A percentile compares a stretch with the other conserved stretches of the same genome.
phyloP scores from a whole-genome alignment of 1,139 yeast species.

The Magnusiomyces fungicola region DNA sequence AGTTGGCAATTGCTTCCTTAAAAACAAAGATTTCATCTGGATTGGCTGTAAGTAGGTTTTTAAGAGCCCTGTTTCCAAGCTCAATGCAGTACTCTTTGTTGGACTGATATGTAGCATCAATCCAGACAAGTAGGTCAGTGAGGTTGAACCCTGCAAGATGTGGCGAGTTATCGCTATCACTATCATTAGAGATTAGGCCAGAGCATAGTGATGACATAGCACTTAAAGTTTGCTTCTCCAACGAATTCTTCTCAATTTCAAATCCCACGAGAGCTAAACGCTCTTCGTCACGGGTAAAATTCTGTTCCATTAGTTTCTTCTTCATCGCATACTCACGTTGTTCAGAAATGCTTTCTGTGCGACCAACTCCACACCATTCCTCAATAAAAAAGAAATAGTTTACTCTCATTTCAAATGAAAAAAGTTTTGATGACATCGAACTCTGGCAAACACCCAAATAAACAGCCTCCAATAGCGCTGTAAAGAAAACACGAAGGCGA shows the following conservation, averaged over 20 bases:
- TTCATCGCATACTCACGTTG: slow-evolving; percentile 62
- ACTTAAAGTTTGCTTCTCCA: slow-evolving; percentile 66
- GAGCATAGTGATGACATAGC: slow-evolving; percentile 80
- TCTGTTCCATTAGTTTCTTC: slow-evolving; percentile 23
- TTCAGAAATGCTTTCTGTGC: slow-evolving; percentile 48
- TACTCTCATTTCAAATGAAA: slow-evolving; percentile 80
- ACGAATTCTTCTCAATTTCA: slow-evolving; percentile 69
- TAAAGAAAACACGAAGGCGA: slow-evolving; percentile 68
- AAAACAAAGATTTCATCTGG: slow-evolving; percentile 50
- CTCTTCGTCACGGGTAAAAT: slow-evolving; percentile 30
- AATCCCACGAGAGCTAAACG: slow-evolving; percentile 59
- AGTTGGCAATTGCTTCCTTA: slow-evolving; percentile 57
- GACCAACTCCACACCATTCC: slow-evolving; percentile 95
- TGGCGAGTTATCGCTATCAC: slow-evolving; percentile 24
- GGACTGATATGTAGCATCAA: slow-evolving; percentile 58
- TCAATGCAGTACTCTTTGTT: slow-evolving; percentile 52
- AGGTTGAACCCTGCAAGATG: slow-evolving; percentile 56
- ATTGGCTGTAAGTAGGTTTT: slow-evolving; percentile 57
- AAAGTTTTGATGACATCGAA: slow-evolving; percentile 40
- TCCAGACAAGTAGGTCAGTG: slow-evolving; percentile 65
- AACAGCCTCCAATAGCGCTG: slow-evolving; percentile 66
- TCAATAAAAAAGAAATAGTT: slow-evolving; percentile 75
- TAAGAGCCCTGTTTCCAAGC: slow-evolving; percentile 66
- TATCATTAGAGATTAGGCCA: slow-evolving; percentile 31
- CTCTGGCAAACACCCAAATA: slow-evolving; percentile 43